Base-by-base conservation (phyloP, 768 basidiomycete genomes). In the Boletus barrowsii region DNA sequence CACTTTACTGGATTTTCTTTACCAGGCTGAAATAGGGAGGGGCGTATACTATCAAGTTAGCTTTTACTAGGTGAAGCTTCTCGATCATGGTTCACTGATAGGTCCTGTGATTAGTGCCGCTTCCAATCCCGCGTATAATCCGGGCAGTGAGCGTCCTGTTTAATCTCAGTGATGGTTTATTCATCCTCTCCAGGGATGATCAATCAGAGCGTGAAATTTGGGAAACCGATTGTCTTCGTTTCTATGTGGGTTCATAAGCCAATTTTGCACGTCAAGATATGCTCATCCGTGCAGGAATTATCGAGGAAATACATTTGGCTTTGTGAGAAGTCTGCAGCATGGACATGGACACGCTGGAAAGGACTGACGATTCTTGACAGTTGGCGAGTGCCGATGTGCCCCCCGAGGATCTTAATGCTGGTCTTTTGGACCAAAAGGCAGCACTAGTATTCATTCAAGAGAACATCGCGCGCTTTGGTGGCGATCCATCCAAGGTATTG, bases 381-480 rank as follows among this genome's bases (percentile, higher is more conserved):
- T 70, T 84, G 26, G 69, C 83, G 2, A 83, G 82, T 51, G 54
- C 67, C 1, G 66, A 72, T 49, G 73, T 82, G 7, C 67, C 72
- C 1, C 67, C 79, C 0, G 62, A 78, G 56, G 79, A 83, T 56
- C 69, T 84, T 26, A 86, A 87, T 56, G 76, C 76, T 3, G 86
- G 86, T 14, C 68, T 87, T 15, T 72, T 71, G 33, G 87, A 90
- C 63, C 84, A 88, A 66, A 71, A 76, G 1, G 71, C 75, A 32
- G 84, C 84, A 0, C 67, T 90, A 0, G 59, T 71, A 15, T 89
- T 86, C 66, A 69, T 88, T 1, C 79, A 86, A 56, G 72, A 83
- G n/a, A 85, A 89, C 59, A 82, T 88, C 17, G 77, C 72, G 4
- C 75, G 76, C 3, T 88, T 88, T 61, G 85, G 85, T 13, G 86